phyloP scores from a whole-genome alignment of 1,139 yeast genomes.

The Taiozyma sp. region DNA sequence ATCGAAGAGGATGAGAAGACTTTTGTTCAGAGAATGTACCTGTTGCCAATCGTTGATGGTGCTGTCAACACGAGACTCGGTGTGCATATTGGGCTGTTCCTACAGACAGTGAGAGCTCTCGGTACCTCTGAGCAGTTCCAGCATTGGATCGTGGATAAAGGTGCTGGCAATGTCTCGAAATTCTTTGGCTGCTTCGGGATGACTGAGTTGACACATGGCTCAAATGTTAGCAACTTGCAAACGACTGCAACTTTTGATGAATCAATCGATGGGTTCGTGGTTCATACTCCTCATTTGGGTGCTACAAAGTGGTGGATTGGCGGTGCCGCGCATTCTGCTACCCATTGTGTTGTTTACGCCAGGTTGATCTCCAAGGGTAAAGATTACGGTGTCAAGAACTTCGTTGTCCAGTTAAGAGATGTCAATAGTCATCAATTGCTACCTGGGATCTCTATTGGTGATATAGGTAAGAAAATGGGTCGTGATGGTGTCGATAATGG shows the following conservation, averaged over 20 bases:
- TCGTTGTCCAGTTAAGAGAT: conserved; percentile 84
- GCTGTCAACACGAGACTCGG: conserved; percentile 63
- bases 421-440: conserved; percentile 58
- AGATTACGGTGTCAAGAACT: conserved; percentile 87
- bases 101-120: conserved; percentile 63
- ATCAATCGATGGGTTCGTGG: conserved; percentile 57
- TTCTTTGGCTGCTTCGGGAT: conserved; percentile 89
- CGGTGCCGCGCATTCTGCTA: conserved; percentile 93
- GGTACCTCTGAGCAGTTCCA: conserved; percentile 55
- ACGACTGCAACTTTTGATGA: conserved; percentile 80
- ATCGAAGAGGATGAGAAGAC: conserved; percentile 35
- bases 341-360: conserved; percentile 78
- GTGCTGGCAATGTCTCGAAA: conserved; percentile 57
- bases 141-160: conserved; percentile 80
- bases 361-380: conserved; percentile 73
- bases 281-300: conserved; percentile 83
- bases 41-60: conserved; percentile 45
- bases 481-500: conserved; percentile 80
- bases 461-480: conserved; percentile 93
- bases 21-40: conserved; percentile 34
- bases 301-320: conserved; percentile 99
- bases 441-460: conserved; percentile 83
- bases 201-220: conserved; percentile 94
- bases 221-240: conserved; percentile 89
- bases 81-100: conserved; percentile 68